Evolutionary conservation across 306 rosid genomes (phyloP).

Genomic region (Spatholobus suberectus): DNA sequence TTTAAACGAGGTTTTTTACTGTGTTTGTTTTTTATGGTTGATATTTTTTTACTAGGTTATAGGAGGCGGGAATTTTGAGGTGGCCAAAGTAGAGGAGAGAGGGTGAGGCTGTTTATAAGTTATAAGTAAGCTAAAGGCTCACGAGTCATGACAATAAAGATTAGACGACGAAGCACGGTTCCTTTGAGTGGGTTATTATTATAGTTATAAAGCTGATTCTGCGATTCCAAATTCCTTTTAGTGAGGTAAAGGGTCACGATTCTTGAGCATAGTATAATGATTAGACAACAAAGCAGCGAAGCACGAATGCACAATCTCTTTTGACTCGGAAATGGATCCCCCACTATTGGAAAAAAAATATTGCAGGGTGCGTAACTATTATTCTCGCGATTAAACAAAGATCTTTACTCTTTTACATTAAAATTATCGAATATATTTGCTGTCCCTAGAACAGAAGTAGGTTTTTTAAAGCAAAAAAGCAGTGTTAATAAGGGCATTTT

Average conservation of each 20-base stretch:
- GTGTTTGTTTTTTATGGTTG: too few species aligned
- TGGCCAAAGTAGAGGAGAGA: too few species aligned
- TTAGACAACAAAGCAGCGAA: neutral
- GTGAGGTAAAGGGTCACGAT: neutral
- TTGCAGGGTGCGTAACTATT: neutral
- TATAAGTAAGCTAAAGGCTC: neutral
- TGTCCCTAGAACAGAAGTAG: neutral
- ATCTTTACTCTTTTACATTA: neutral
- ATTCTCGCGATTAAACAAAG: neutral
- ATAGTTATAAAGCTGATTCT: conserved; percentile 7
- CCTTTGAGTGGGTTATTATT: neutral
- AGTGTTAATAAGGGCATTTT: too few species aligned
- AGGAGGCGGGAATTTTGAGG: too few species aligned
- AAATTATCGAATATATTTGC: neutral
- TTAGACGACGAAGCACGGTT: neutral
- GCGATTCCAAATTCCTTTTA: neutral
- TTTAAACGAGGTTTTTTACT: too few species aligned
- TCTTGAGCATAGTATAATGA: neutral
- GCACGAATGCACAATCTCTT: neutral
- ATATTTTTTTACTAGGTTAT: too few species aligned
- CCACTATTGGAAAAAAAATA: neutral
- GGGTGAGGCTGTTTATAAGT: too few species aligned
- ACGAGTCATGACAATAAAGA: neutral
- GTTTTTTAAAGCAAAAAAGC: neutral
- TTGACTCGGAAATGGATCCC: neutral